Evolutionary conservation across 2,329 filamentous ascomycete genomes (phyloP).

Genomic region (Magnaporthiopsis incrustans): DNA sequence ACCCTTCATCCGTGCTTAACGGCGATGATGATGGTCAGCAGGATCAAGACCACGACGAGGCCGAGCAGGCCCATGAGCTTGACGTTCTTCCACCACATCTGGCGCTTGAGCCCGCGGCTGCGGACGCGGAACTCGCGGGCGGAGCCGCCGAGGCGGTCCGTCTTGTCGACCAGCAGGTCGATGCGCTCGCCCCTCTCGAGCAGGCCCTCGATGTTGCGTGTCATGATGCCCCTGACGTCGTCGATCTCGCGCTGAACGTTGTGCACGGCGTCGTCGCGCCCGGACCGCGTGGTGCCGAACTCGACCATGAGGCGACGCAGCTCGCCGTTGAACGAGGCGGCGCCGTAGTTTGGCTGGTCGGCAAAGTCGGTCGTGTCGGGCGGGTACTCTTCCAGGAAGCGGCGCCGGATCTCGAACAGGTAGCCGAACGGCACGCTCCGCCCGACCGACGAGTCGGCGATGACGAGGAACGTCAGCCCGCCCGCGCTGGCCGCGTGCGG

Average conservation of each 20-base stretch:
- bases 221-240: conserved; percentile 88
- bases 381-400: conserved; percentile 68
- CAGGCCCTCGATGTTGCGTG: conserved; percentile 84
- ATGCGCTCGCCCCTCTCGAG: conserved; percentile 88
- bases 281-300: conserved; percentile 69
- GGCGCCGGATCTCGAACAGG: conserved; percentile 81
- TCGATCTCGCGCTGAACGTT: conserved; percentile 88
- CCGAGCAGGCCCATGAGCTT: conserved; percentile 79
- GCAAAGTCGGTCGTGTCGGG: conserved; percentile 62
- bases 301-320: conserved; percentile 73
- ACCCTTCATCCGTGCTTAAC: conserved; percentile 35
- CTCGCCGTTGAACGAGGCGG: conserved; percentile 75
- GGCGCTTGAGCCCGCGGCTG: conserved; percentile 75
- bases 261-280: conserved; percentile 71
- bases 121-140: conserved; percentile 85
- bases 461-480: conserved; percentile 84
- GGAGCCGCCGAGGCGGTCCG: conserved; percentile 79
- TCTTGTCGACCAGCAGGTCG: conserved; percentile 89
- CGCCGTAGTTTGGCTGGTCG: conserved; percentile 80
- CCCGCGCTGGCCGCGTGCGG: conserved; percentile 52
- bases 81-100: conserved; percentile 99
- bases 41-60: conserved; percentile 56
- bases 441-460: conserved; percentile 72
- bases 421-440: conserved; percentile 89
- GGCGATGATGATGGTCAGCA: conserved; percentile 47